Evolutionary conservation across 768 basidiomycete genomes (phyloP).

Genomic region (Lentinus tigrinus): DNA sequence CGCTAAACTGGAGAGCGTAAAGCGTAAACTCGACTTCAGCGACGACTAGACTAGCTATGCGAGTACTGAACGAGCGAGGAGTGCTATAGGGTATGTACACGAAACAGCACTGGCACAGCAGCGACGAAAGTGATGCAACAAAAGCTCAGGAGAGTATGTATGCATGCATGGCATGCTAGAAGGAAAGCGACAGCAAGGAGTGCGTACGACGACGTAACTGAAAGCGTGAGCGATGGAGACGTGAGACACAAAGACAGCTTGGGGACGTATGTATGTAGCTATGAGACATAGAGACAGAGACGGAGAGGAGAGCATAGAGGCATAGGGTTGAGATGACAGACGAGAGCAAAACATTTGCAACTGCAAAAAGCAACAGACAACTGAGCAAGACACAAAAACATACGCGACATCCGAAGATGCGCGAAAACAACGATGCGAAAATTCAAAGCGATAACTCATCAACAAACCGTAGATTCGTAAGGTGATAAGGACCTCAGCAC

Average conservation of each 20-base stretch:
- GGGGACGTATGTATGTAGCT: conserved; percentile 8
- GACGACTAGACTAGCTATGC: conserved; percentile 19
- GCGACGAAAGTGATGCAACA: conserved; percentile 3
- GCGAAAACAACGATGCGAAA: conserved; percentile 6
- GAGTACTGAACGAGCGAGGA: conserved; percentile 1
- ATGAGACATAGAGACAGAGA: conserved; percentile 9
- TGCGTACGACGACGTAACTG: conserved; percentile 12
- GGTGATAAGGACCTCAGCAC: conserved; percentile 11
- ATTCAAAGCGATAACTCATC: conserved; percentile 18
- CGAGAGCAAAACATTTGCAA: background rate
- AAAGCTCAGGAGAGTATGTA: background rate
- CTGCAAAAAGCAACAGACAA: background rate
- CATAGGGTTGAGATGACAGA: conserved; percentile 12
- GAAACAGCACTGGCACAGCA: conserved; percentile 10
- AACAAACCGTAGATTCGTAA: conserved; percentile 14
- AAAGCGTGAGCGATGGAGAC: conserved; percentile 9
- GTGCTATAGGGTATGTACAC: background rate
- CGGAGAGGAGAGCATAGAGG: conserved; percentile 14
- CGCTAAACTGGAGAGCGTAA: conserved; percentile 12
- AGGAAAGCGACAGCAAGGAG: conserved; percentile 7
- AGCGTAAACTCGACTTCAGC: background rate
- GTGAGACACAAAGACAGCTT: conserved; percentile 14
- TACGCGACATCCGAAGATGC: background rate
- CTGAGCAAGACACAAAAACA: conserved; percentile 3
- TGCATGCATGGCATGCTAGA: conserved; percentile 13